phyloP scores from a whole-genome alignment of 345 rosid species.

The Ceriops tagal region DNA sequence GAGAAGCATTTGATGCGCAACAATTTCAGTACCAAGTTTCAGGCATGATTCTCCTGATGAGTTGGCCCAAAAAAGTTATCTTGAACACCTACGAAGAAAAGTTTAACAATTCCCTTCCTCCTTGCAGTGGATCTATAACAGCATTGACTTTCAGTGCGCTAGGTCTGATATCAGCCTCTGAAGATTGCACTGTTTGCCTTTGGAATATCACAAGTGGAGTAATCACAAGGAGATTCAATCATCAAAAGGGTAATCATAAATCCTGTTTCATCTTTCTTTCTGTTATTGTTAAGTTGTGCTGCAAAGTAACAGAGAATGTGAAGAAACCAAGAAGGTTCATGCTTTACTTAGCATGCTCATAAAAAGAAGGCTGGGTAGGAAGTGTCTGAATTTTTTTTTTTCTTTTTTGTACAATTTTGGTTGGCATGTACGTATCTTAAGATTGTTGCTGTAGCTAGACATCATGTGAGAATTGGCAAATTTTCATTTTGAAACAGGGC shows the following conservation, averaged over 20 bases:
- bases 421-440: too few relatives aligned
- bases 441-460: too few relatives aligned
- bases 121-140: conserved; percentile 41
- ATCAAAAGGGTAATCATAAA: conserved; percentile 36
- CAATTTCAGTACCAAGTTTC: background rate
- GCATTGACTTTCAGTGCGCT: conserved; percentile 37
- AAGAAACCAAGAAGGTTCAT: background rate
- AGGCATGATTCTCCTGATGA: background rate
- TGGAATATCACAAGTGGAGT: conserved; percentile 37
- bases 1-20: background rate
- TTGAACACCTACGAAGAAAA: background rate
- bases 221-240: conserved; percentile 34
- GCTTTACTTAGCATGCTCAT: background rate
- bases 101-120: conserved; percentile 11
- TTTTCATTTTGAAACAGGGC: conserved; percentile 29
- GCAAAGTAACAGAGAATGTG: background rate
- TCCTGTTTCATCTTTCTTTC: background rate
- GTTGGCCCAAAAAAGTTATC: background rate
- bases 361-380: background rate
- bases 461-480: background rate
- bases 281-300: background rate
- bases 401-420: too few relatives aligned
- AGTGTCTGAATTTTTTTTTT: too few relatives aligned
- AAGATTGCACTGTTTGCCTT: conserved; percentile 46
- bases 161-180: conserved; percentile 48